Percentiles rank a stretch among this genome's conserved stretches.
These are phyloP conservation scores for Phytophthora pinifolia DNA, from an alignment of 352 stramenopile species.

Conservation along the genomic window DNA sequence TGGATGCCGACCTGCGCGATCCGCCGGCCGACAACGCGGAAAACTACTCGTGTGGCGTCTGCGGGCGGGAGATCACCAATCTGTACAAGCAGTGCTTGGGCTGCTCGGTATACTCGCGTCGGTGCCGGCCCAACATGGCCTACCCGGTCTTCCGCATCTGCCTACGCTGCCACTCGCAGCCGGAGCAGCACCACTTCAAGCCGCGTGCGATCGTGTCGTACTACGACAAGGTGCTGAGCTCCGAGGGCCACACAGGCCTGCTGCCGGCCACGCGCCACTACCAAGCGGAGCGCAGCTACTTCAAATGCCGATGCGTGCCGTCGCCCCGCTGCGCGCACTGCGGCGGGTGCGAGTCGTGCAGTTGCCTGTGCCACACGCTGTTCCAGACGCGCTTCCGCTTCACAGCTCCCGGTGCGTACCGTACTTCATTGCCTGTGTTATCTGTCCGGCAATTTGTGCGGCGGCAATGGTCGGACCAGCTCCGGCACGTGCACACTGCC, in stretches of 20 bases:
- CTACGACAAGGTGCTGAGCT: slow-evolving; percentile 71
- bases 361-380: slow-evolving; percentile 83
- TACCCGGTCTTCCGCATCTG: slow-evolving; percentile 74
- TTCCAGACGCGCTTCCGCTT: slow-evolving; percentile 86
- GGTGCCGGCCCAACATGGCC: slow-evolving; percentile 58
- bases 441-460: too few species aligned
- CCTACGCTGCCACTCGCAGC: slow-evolving; percentile 67
- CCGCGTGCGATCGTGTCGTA: slow-evolving; percentile 54
- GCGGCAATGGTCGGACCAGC: not conserved
- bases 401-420: slow-evolving; percentile 59
- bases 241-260: slow-evolving; percentile 71
- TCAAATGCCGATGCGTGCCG: slow-evolving; percentile 68
- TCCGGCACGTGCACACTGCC: slow-evolving; percentile 1
- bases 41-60: slow-evolving; percentile 68
- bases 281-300: slow-evolving; percentile 65
- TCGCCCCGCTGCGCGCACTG: slow-evolving; percentile 67
- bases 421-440: not conserved
- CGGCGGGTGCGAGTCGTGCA: slow-evolving; percentile 79
- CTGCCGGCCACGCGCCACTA: slow-evolving; percentile 63
- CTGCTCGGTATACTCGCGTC: slow-evolving; percentile 65
- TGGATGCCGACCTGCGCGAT: slow-evolving; percentile 57
- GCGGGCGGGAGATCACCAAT: slow-evolving; percentile 76
- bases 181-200: slow-evolving; percentile 78
- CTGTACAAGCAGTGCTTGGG: slow-evolving; percentile 86
- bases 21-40: slow-evolving; percentile 33